These are phyloP conservation scores for Coccomyxa subellipsoidea DNA, from an alignment of 163 green algal species.

Conservation along the genomic window DNA sequence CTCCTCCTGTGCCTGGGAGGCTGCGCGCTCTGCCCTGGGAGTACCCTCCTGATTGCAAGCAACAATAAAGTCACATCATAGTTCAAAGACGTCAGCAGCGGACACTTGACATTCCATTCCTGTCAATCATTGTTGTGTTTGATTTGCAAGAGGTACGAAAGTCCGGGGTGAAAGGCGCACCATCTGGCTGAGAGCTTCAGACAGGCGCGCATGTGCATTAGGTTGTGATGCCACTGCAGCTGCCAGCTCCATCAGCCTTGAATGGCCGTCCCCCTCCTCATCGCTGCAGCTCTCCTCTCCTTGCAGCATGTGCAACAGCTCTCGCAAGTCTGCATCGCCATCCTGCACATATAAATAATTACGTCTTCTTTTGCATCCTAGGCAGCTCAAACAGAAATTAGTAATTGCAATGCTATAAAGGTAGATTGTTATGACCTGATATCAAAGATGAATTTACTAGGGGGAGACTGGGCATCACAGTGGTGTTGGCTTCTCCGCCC, in stretches of 20 bases:
- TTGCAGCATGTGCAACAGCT: constrained; percentile 26
- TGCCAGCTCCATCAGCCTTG: constrained; percentile 23
- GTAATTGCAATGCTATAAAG: too few relatives aligned
- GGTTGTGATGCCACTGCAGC: neutral
- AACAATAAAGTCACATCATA: neutral
- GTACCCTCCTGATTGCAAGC: neutral
- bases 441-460: too few relatives aligned
- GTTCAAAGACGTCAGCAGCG: neutral
- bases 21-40: neutral
- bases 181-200: neutral
- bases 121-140: neutral
- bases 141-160: neutral
- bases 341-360: constrained; percentile 15
- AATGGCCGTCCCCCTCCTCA: constrained; percentile 14
- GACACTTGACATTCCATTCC: neutral
- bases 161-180: neutral
- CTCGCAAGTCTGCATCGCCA: constrained; percentile 11
- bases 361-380: too few relatives aligned
- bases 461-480: too few relatives aligned
- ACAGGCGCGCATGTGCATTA: neutral
- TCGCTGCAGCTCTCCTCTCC: constrained; percentile 7
- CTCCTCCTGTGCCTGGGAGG: constrained; percentile 6
- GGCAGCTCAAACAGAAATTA: too few relatives aligned
- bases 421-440: too few relatives aligned
- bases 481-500: neutral